phyloP scores from a whole-genome alignment of 306 rosid genomes.

The Glycyrrhiza uralensis region DNA sequence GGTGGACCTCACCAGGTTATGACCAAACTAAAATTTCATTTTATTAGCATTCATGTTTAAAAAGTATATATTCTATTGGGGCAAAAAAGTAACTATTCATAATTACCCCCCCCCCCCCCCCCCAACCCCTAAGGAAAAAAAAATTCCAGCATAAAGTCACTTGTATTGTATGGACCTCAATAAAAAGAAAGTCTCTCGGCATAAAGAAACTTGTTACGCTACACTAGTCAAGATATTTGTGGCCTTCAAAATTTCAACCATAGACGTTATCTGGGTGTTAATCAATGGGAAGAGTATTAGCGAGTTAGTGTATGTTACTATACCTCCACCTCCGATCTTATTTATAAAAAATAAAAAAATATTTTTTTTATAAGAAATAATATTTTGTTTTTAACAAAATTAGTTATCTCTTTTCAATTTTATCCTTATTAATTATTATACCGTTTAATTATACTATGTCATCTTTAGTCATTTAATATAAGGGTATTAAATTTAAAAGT shows the following conservation, averaged over 20 bases:
- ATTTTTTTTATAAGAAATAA: too few relatives aligned
- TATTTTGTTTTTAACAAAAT: too few relatives aligned
- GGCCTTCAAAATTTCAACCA: background rate
- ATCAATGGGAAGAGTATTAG: background rate
- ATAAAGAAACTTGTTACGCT: background rate
- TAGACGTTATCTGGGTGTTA: background rate
- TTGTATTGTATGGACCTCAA: background rate
- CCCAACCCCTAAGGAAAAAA: too few relatives aligned
- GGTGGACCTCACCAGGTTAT: background rate
- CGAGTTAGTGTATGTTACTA: background rate
- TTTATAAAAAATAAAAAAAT: too few relatives aligned
- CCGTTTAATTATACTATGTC: too few relatives aligned
- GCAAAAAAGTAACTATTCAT: conserved; percentile 1
- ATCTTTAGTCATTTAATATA: too few relatives aligned
- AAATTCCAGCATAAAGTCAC: background rate
- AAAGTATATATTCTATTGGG: background rate
- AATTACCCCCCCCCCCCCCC: background rate
- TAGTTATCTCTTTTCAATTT: too few relatives aligned
- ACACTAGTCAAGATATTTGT: background rate
- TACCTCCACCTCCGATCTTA: too few relatives aligned
- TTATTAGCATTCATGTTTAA: background rate
- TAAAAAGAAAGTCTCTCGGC: background rate
- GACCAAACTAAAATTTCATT: background rate
- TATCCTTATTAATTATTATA: too few relatives aligned
- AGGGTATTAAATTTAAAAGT: too few relatives aligned